These are phyloP conservation scores for Hydrangea macrophylla DNA, from an alignment of 148 eudicot genomes.

Conservation along the genomic window DNA sequence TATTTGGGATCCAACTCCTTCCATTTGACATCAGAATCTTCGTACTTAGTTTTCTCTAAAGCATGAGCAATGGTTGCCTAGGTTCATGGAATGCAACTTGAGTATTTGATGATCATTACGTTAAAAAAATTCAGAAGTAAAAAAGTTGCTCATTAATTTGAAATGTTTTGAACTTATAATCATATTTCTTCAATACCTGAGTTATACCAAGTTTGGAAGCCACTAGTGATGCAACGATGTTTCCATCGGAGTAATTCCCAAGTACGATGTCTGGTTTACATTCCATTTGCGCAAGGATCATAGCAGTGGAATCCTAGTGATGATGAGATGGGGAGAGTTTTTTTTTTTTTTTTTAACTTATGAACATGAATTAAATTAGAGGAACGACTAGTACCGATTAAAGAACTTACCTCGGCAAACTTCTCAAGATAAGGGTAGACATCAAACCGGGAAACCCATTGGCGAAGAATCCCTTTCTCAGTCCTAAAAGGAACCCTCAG, in stretches of 20 bases:
- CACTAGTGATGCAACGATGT: slow-evolving; percentile 66
- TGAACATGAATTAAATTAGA: not conserved
- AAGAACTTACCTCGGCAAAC: slow-evolving; percentile 41
- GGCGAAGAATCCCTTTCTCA: slow-evolving; percentile 41
- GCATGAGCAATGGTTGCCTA: slow-evolving; percentile 76
- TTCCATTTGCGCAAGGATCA: slow-evolving; percentile 50
- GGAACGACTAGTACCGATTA: not conserved
- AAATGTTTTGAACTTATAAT: too few species aligned
- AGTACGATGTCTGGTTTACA: slow-evolving; percentile 66
- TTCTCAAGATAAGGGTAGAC: slow-evolving; percentile 56
- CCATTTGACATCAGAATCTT: slow-evolving; percentile 62
- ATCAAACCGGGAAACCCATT: slow-evolving; percentile 66
- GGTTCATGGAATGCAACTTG: slow-evolving; percentile 6
- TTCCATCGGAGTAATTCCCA: slow-evolving; percentile 85
- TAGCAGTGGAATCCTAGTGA: slow-evolving; percentile 46
- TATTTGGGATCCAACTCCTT: slow-evolving; percentile 45
- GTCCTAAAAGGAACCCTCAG: slow-evolving; percentile 57
- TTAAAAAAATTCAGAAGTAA: not conserved
- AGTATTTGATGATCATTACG: not conserved
- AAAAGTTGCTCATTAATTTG: too few species aligned
- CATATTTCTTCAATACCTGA: too few species aligned
- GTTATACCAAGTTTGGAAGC: slow-evolving; percentile 65
- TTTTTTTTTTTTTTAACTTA: too few species aligned
- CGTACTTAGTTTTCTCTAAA: slow-evolving; percentile 55
- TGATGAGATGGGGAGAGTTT: not conserved